These are phyloP conservation scores for Fusarium solani-melongenae DNA, from an alignment of 2,329 filamentous ascomycete genomes.

Conservation along the genomic window DNA sequence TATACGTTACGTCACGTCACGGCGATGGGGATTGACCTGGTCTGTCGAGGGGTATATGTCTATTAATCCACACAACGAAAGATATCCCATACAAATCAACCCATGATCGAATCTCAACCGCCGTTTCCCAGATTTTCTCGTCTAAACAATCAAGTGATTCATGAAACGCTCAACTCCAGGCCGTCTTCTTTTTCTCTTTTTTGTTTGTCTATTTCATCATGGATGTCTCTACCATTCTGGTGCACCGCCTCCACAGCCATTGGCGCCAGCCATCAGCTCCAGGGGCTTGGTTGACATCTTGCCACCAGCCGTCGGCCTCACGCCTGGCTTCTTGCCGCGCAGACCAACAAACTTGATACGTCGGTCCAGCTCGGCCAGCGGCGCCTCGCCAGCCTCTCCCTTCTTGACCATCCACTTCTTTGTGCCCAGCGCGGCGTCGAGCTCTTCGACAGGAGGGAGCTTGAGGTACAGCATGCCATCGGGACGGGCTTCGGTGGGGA, in stretches of 20 bases:
- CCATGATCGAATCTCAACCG: constrained; percentile 21
- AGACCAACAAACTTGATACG: constrained; percentile 58
- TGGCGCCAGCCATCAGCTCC: constrained; percentile 51
- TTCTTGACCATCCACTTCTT: constrained; percentile 81
- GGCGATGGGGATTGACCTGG: constrained; percentile 4
- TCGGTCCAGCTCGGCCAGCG: constrained; percentile 58
- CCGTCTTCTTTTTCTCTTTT: not conserved
- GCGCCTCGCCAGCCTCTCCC: constrained; percentile 64
- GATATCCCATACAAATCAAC: constrained; percentile 15
- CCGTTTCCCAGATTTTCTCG: not conserved
- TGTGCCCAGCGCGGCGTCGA: constrained; percentile 83
- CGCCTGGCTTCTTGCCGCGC: constrained; percentile 56
- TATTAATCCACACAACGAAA: constrained; percentile 25
- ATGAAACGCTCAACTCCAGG: constrained; percentile 21
- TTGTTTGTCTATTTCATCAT: not conserved
- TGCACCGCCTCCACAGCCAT: constrained; percentile 54
- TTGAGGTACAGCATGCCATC: constrained; percentile 85
- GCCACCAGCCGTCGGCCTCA: constrained; percentile 47
- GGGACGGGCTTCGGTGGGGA: constrained; percentile 76
- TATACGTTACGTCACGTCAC: not conserved
- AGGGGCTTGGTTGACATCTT: constrained; percentile 51
- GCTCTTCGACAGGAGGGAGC: constrained; percentile 81
- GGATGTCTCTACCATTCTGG: constrained; percentile 57
- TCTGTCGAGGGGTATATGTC: constrained; percentile 20
- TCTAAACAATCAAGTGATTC: not conserved